phyloP scores from a whole-genome alignment of 2,329 filamentous ascomycete species.

The Penicillium olsonii region DNA sequence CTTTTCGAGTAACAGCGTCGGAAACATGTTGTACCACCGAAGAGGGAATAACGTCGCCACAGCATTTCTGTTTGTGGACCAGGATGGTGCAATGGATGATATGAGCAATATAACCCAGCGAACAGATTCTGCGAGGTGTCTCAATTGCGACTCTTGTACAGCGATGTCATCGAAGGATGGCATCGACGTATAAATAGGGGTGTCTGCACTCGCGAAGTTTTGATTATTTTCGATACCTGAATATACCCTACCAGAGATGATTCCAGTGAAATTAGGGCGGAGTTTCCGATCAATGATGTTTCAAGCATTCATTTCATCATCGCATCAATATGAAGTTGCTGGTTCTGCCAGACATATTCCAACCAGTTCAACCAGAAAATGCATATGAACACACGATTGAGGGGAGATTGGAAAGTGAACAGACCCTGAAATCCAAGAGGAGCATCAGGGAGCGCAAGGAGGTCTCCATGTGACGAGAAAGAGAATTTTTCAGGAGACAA shows the following conservation, averaged over 20 bases:
- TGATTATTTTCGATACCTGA: not conserved
- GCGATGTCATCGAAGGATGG: not conserved
- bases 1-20: no score
- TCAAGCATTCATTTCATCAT: no score
- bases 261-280: no score
- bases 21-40: no score
- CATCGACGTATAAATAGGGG: not conserved
- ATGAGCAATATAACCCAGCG: not conserved
- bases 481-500: not conserved
- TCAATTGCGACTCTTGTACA: not conserved
- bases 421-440: not conserved
- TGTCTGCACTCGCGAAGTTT: not conserved
- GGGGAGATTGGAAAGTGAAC: not conserved
- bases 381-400: no score
- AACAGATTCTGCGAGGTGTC: not conserved
- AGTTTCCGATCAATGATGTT: no score
- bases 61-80: not conserved
- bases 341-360: no score
- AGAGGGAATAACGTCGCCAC: no score
- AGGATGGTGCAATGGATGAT: not conserved
- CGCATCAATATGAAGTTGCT: no score
- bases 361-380: no score
- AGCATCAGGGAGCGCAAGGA: not conserved
- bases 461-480: constrained; percentile 1
- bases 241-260: not conserved